phyloP scores from a whole-genome alignment of 306 rosid genomes.

The Comarum palustre region DNA sequence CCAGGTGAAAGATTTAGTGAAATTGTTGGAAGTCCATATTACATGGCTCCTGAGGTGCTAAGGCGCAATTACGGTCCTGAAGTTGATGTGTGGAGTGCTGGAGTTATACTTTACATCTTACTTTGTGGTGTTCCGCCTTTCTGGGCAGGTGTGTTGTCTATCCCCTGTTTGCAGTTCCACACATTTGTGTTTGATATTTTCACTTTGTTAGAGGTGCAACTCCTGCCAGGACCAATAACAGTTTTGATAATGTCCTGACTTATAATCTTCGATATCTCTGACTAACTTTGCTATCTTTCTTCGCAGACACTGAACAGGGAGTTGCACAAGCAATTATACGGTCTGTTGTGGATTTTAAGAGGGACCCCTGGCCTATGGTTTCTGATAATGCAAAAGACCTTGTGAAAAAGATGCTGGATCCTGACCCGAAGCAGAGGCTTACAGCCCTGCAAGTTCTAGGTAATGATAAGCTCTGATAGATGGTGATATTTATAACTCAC shows the following conservation, averaged over 20 bases:
- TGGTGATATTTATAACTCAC: not conserved
- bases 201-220: not conserved
- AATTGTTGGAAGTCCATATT: slow-evolving; percentile 98
- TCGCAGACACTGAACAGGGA: slow-evolving; percentile 98
- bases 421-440: slow-evolving; percentile 74
- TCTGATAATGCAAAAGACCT: slow-evolving; percentile 97
- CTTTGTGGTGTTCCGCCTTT: slow-evolving; percentile 98
- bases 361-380: slow-evolving; percentile 98
- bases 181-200: not conserved
- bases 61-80: slow-evolving; percentile 83
- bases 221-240: not conserved
- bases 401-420: slow-evolving; percentile 93
- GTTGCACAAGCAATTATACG: slow-evolving; percentile 95
- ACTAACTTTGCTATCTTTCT: slow-evolving; percentile 15
- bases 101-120: slow-evolving; percentile 89
- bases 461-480: slow-evolving; percentile 32
- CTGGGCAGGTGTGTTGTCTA: slow-evolving; percentile 87
- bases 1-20: slow-evolving; percentile 78
- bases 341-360: slow-evolving; percentile 77
- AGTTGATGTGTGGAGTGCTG: slow-evolving; percentile 97
- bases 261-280: not conserved
- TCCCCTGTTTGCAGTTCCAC: not conserved
- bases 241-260: not conserved
- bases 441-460: slow-evolving; percentile 89
- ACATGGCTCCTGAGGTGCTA: slow-evolving; percentile 99